These are phyloP conservation scores for Amoeboaphelidium protococcarum DNA, from an alignment of 371 early-diverging fungal species.

Conservation along the genomic window DNA sequence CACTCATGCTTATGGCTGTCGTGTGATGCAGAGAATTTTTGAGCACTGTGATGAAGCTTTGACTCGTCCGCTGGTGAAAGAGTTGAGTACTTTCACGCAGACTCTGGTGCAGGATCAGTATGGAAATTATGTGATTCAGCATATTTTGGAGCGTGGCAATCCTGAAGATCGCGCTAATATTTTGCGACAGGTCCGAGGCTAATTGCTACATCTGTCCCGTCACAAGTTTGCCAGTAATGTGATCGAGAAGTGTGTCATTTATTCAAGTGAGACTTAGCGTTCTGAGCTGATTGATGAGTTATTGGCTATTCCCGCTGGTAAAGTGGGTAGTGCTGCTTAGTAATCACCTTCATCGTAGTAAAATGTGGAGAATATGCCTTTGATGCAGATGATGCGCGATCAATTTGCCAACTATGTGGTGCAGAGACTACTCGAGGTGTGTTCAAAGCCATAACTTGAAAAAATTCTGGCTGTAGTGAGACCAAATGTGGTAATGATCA, in stretches of 20 bases:
- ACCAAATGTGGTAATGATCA: conserved; percentile 63
- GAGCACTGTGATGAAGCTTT: conserved; percentile 70
- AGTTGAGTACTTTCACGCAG: conserved; percentile 65
- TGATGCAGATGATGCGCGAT: conserved; percentile 91
- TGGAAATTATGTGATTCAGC: conserved; percentile 99
- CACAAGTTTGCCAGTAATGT: conserved; percentile 99
- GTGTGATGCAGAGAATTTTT: conserved; percentile 98
- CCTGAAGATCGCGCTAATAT: conserved; percentile 55
- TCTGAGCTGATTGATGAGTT: conserved; percentile 69
- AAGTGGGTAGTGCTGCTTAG: no score
- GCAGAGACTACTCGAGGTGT: conserved; percentile 96
- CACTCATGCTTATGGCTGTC: conserved; percentile 98
- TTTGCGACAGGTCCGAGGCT: conserved; percentile 62
- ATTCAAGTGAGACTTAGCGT: conserved; percentile 38
- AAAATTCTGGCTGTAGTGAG: conserved; percentile 58
- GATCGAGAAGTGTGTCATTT: conserved; percentile 76
- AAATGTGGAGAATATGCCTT: conserved; percentile 28
- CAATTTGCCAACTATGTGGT: conserved; percentile 99
- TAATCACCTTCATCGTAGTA: no score
- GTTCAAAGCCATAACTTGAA: conserved; percentile 59
- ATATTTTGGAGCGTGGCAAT: conserved; percentile 84
- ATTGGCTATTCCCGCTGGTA: conserved; percentile 11
- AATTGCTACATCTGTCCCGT: conserved; percentile 60
- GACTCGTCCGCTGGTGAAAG: conserved; percentile 53
- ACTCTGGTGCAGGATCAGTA: conserved; percentile 95